phyloP scores from a whole-genome alignment of 106 monocot species.

The Dendrobium catenatum region DNA sequence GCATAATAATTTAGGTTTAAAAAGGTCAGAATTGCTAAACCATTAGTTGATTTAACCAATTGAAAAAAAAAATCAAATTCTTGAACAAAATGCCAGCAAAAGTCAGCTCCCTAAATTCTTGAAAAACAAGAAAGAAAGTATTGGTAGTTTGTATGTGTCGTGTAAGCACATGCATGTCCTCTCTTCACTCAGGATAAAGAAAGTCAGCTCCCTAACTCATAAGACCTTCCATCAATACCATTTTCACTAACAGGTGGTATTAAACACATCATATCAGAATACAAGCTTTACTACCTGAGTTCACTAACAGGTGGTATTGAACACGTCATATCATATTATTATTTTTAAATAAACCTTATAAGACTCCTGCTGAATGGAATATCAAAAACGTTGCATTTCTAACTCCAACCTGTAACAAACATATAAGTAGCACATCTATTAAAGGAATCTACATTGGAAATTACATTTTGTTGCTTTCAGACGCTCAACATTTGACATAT shows the following conservation, averaged over 20 bases:
- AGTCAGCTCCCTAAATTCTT: too few relatives aligned
- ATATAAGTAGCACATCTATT: neutral
- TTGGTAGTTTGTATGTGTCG: neutral
- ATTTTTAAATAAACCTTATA: neutral
- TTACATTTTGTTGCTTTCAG: neutral
- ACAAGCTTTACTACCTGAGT: neutral
- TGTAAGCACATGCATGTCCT: neutral
- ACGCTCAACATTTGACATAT: neutral
- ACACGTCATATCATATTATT: neutral
- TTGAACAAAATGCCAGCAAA: too few relatives aligned
- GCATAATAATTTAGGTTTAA: too few relatives aligned
- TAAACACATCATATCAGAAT: neutral
- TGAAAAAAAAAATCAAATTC: too few relatives aligned
- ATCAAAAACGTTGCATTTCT: neutral
- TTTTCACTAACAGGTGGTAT: neutral
- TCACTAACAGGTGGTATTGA: too few relatives aligned
- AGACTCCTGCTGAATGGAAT: neutral
- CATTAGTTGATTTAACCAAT: too few relatives aligned
- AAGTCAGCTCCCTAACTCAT: neutral
- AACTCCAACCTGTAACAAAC: neutral
- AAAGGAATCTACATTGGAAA: neutral
- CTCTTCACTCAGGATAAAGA: neutral
- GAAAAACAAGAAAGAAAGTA: too few relatives aligned
- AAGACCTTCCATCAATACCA: neutral
- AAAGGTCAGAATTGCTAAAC: too few relatives aligned